Base-by-base conservation (phyloP, 768 basidiomycete genomes). In the Podaxis sp. region DNA sequence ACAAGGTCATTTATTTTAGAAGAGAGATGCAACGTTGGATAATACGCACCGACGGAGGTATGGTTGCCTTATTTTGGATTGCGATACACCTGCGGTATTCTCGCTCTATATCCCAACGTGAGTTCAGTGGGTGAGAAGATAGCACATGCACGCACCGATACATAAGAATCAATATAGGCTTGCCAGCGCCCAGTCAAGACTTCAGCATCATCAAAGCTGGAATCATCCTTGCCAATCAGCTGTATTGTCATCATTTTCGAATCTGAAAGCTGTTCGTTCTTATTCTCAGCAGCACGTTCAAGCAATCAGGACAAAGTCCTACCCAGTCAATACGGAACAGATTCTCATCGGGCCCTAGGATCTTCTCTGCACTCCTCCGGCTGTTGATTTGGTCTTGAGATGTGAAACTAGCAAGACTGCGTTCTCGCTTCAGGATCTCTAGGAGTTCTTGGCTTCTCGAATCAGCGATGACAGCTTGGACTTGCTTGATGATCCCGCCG, bases 401-500 rank as follows among this genome's bases (percentile, higher is more conserved):
- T 0, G 88, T 89, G 2, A 87, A 86, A 2, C 73, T 76, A 1
- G 75, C 68, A 4, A 90, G 69, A 17, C 82, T 80, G 29, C 90
- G 78, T 59, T 93, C 91, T 6, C 85, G 82, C 69, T 88, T 89
- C 61, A 93, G 74, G 17, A 85, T 73, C 57, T 92, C 90, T 4
- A 90, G 77, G 8, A 93, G 75, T 25, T 92, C 89, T 67, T 89
- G 88, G 69, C 87, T 88, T 68, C 86, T 88, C 2, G 81, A 68
- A 66, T 92, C 91, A 1, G 81, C 72, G n/a, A 91, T 77, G 36
- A 89, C 76, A n/a, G 80, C 72, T 69, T 93, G 91, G 8, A 86
- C 84, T 84, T 88, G 94, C 71, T 97, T 98, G 74, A 99, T 87
- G 64, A 98, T 82, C 1, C 86, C 81, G 1, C 90, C 91, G 47